Evolutionary conservation across 345 rosid species (phyloP).

Genomic region (Erodium maritimum): DNA sequence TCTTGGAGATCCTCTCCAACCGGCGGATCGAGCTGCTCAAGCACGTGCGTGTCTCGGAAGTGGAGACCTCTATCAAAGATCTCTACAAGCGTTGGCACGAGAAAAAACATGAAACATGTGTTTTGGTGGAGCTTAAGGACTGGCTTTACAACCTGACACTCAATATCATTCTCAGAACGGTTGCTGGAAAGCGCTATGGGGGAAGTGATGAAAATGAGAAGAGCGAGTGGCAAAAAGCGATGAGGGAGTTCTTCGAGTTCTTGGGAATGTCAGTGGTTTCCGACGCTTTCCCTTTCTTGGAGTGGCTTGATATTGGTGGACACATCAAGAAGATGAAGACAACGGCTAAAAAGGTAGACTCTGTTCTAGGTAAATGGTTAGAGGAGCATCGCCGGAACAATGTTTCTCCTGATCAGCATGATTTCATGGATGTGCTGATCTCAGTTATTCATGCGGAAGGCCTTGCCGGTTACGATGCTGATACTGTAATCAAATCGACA

Average conservation of each 20-base stretch:
- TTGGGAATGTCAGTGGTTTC: slow-evolving; percentile 13
- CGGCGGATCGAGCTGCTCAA: slow-evolving; percentile 22
- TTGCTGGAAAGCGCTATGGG: slow-evolving; percentile 18
- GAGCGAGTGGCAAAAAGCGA: neutral
- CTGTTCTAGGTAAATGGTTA: slow-evolving; percentile 13
- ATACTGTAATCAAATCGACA: no score
- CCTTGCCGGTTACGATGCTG: no score
- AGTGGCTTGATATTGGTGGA: slow-evolving; percentile 28
- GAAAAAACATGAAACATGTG: neutral
- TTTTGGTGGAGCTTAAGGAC: slow-evolving; percentile 19
- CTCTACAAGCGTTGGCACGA: slow-evolving; percentile 11
- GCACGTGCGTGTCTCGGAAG: slow-evolving; percentile 18
- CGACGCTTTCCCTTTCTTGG: slow-evolving; percentile 23
- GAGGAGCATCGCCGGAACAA: slow-evolving; percentile 9
- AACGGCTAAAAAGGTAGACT: slow-evolving; percentile 14
- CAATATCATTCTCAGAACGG: slow-evolving; percentile 16
- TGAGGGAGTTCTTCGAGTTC: slow-evolving; percentile 14
- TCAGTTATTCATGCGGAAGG: no score
- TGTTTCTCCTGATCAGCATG: no score
- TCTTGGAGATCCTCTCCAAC: slow-evolving; percentile 21
- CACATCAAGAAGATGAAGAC: slow-evolving; percentile 19
- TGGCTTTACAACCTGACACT: slow-evolving; percentile 22
- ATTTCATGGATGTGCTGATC: no score
- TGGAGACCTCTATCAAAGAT: slow-evolving; percentile 7
- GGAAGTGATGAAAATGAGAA: neutral